Evolutionary conservation across 139 green algal species (phyloP), one percentile per base, ranked within the genome.

Genomic region (Haematococcus sp.): DNA sequence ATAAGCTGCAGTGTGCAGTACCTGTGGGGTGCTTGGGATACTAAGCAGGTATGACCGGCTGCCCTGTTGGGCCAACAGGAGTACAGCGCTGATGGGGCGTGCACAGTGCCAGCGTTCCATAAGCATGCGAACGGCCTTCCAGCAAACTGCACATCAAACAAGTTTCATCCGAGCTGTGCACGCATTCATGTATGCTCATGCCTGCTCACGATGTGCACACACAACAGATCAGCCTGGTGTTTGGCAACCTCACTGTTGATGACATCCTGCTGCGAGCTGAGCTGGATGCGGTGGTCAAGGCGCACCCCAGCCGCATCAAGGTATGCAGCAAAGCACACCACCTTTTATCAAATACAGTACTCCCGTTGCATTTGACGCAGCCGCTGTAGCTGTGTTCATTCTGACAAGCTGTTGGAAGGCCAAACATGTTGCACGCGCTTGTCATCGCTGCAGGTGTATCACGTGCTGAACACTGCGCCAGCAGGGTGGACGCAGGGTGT

Each of bases 191-290:
- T 49, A 54, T 30, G 33, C 61, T 51, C 31, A 25, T 31, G 23
- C 13, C 31, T 40, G 33, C 31, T n/a, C n/a, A n/a, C n/a, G n/a
- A 51, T 30, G 31, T 31, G 25, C 3, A 34, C 25, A n/a, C 44
- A 19, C 19, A 30, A 5, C 71, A 82, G 22, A 76, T 98, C 15
- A 85, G 51, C 20, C 86, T 98, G 28, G 79, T 98, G 32, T 98
- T 90, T 70, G 94, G 80, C 35, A 98, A 97, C 76, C 44, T 97
- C 7, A 89, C 86, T 1, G 89, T 83, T 59, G 88, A 96, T 7
- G 94, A 98, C 83, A 98, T 98, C 67, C 71, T 98, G 56, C 84
- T 98, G 30, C 71, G 88, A 54, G 61, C 89, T 33, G 84, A 94
- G 76, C 80, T 92, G 43, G 85, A 92, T 63, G 70, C 76, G 28